Percentiles rank a stretch among this genome's conserved stretches.
phyloP scores from a whole-genome alignment of 2,329 filamentous ascomycete genomes.

The Diaporthe humulicola region DNA sequence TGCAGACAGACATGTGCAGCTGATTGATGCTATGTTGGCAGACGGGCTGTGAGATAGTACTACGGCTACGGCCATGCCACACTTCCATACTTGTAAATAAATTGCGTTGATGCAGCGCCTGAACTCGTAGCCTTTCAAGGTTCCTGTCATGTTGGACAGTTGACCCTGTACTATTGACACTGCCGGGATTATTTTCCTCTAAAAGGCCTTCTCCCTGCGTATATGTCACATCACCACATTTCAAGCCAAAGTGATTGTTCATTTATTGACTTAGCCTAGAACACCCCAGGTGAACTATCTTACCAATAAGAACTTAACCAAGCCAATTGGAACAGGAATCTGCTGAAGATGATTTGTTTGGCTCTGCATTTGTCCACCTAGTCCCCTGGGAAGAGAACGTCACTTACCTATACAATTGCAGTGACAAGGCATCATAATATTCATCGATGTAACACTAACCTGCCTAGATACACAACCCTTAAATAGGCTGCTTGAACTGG shows the following conservation, averaged over 20 bases:
- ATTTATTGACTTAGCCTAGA: too few species aligned
- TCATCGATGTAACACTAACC: not conserved
- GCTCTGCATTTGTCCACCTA: not conserved
- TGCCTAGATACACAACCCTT: too few species aligned
- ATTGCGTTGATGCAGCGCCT: not conserved
- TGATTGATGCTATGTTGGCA: conserved; percentile 60
- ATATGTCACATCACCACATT: not conserved
- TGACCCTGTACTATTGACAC: not conserved
- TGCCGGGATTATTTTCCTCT: not conserved
- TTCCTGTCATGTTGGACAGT: not conserved
- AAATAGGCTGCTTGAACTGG: too few species aligned
- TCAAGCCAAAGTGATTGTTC: too few species aligned
- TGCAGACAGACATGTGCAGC: conserved; percentile 56
- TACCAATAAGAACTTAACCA: too few species aligned
- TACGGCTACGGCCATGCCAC: too few species aligned
- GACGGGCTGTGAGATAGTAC: conserved; percentile 52
- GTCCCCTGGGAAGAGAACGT: not conserved
- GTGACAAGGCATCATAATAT: not conserved
- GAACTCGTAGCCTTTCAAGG: not conserved
- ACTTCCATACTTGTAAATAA: not conserved
- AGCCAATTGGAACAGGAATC: not conserved
- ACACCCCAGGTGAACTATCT: too few species aligned
- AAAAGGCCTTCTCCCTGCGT: not conserved
- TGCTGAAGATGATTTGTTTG: too few species aligned
- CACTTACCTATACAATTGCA: too few species aligned